Evolutionary conservation across 1,284 basidiomycete genomes (phyloP).

Genomic region (Xerocomus minutiporus): DNA sequence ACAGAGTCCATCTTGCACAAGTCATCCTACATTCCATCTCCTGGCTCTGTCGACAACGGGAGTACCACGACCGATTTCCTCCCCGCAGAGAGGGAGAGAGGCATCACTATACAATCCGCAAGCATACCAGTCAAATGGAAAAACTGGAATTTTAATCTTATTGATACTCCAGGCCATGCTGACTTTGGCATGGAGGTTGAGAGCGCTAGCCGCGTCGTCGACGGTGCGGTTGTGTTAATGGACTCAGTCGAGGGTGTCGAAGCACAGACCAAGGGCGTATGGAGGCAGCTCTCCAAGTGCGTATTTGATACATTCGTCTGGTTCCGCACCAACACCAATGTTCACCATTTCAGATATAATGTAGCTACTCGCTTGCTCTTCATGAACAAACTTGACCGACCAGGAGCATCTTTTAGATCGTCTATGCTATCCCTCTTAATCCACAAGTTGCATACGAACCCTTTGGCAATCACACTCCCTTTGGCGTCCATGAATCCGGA

Average conservation of each 20-base stretch:
- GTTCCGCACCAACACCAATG: not conserved
- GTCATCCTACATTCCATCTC: constrained; percentile 66
- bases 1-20: constrained; percentile 83
- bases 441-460: constrained; percentile 71
- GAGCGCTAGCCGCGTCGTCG: constrained; percentile 84
- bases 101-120: constrained; percentile 89
- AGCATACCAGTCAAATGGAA: constrained; percentile 91
- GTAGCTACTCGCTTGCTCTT: constrained; percentile 78
- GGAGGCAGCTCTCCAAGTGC: constrained; percentile 80
- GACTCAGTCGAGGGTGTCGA: constrained; percentile 92
- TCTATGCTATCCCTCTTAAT: constrained; percentile 69
- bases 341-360: constrained; percentile 52
- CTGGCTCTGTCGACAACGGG: constrained; percentile 84
- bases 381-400: constrained; percentile 84
- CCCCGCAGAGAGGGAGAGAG: constrained; percentile 83
- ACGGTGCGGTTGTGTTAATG: constrained; percentile 83
- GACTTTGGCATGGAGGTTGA: constrained; percentile 96
- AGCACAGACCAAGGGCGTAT: constrained; percentile 85
- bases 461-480: constrained; percentile 72
- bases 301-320: constrained; percentile 20
- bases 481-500: constrained; percentile 63
- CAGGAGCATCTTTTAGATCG: constrained; percentile 72
- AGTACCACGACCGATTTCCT: constrained; percentile 90
- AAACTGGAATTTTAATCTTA: constrained; percentile 77
- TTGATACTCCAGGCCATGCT: constrained; percentile 89